Conservation (phyloP, 257 asterid genomes). For the Solanum rostratum region DNA sequence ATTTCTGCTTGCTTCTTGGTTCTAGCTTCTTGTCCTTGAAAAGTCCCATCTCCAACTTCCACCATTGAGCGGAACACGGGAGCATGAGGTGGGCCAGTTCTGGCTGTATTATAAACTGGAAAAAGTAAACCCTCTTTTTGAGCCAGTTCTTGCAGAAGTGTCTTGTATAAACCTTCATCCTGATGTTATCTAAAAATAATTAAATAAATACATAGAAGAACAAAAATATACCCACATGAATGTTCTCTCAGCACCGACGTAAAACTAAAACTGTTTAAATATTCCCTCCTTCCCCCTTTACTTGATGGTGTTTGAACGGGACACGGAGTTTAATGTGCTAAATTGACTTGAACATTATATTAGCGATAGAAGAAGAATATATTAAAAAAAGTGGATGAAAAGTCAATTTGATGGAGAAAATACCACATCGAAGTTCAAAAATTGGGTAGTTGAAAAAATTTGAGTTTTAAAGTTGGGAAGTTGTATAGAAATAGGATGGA, state of each 20-base stretch:
- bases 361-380: background rate
- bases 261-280: background rate
- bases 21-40: constrained; percentile 47
- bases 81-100: constrained; percentile 36
- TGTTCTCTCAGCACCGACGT: background rate
- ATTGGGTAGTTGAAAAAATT: background rate
- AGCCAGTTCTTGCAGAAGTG: constrained; percentile 52
- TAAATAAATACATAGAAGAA: background rate
- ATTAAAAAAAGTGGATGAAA: background rate
- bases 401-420: background rate
- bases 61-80: constrained; percentile 43
- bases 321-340: background rate
- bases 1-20: constrained; percentile 76
- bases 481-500: background rate
- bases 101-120: constrained; percentile 42
- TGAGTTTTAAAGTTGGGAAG: background rate
- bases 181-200: constrained; percentile 6
- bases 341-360: background rate
- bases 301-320: background rate
- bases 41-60: constrained; percentile 34
- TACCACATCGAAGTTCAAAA: background rate
- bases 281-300: background rate
- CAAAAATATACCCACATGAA: background rate
- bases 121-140: constrained; percentile 37
- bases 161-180: constrained; percentile 62